Evolutionary conservation across 2,329 filamentous ascomycete species (phyloP), one percentile per base, ranked within the genome.

Genomic region (Fusarium marasasianum): DNA sequence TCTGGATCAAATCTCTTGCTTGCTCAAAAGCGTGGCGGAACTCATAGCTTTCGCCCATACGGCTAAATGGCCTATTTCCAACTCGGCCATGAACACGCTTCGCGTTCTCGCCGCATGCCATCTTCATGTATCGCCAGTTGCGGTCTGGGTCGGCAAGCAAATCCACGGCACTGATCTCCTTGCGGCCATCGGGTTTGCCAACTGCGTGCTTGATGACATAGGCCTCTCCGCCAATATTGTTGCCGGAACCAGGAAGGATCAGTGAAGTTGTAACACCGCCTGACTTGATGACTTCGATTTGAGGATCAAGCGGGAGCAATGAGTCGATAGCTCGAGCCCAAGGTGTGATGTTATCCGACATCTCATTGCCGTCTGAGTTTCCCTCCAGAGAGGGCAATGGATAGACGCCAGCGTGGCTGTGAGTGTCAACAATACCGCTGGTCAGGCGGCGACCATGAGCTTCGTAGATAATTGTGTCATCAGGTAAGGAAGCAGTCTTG

Each of bases 61-160:
- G 85, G 69, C 89, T 92, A 62, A 85, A 85, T 1, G 90, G 90
- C 51, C 83, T 83, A 58, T 86, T 84, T 31, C 89, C 89, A 9
- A 82, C 77, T 51, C 83, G 84, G 15, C 90, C 90, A 68, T 92
- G 91, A 2, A 90, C 83, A 2, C 86, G 82, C 82, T 92, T 92
- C 4, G 91, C 84, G 75, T 93, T 93, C 81, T 93, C 91, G 41
- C 91, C 91, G 72, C 91, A 93, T 0, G 92, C 92, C 91, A 93
- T 93, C 83, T 94, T 93, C 86, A 94, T 92, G 80, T 92, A 93
- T 26, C 92, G 86, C 88, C 91, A 92, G 68, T 84, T 88, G 29
- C 86, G 85, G 47, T 91, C 90, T 1, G 91, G 91, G 58, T 92
- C 90, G 3, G 91, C 91, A 15, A 93, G 84, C 83, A 93, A 86